Evolutionary conservation across 1,284 basidiomycete genomes (phyloP), one percentile per base, ranked within the genome.

Genomic region (Trametes versicolor): DNA sequence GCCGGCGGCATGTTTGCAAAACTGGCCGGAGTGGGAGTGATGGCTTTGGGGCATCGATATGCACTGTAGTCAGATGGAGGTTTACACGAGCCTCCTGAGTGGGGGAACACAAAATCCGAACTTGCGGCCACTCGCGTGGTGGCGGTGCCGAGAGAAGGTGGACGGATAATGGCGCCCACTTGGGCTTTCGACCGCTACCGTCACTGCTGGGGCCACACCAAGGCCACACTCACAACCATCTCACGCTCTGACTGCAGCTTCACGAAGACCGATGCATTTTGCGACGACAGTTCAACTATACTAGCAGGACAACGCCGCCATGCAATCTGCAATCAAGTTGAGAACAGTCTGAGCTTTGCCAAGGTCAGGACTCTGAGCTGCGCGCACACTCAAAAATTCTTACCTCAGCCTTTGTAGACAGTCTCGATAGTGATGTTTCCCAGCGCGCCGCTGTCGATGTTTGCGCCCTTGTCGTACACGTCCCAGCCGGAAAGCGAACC

Each of bases 1-100:
- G 6, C 92, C 91, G 3, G 78, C 76, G 9, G 96, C 97, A 77
- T 99, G 98, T 68, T 89, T 91, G 83, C 97, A 99, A 80, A 98
- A 99, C 75, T 98, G 91, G 36, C 97, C 97, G 8, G 96, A 98
- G 76, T 99, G 97, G 12, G 95, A 97, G 79, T 98, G 97, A 75
- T 96, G 95, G 73, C 91, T 94, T 76, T 92, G 84, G 69, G 94
- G 94, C 95, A 96, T 97, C 23, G 23, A 23, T 48, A 25, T 48
- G 21, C 3, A 9, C 23, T 2, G 23, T 23, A 21, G 25, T 21
- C 23, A 12, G 45, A 45, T 23, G 45, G 12, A 23, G 12, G 23
- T 13, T 25, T 21, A 4, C 7, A 48, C 45, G 8, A 25, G 45
- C 19, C 19, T 45, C 19, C 19, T 45, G 10, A 23, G 23, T 23